Percentiles rank a stretch among this genome's conserved stretches.
Conservation (phyloP, 495 filamentous ascomycete genomes). For the Lasiosphaeria hispida region DNA sequence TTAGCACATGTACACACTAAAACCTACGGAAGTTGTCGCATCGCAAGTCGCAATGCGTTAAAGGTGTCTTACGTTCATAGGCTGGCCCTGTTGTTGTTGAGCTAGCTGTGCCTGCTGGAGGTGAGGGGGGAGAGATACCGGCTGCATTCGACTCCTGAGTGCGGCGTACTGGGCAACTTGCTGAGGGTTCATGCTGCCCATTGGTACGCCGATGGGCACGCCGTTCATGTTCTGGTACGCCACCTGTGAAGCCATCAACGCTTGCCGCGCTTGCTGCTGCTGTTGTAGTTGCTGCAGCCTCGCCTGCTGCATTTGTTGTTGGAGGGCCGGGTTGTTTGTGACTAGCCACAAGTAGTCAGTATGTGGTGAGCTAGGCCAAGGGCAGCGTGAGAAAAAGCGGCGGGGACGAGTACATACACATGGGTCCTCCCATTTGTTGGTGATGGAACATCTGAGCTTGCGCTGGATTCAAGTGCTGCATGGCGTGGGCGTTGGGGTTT, state of each 20-base stretch:
- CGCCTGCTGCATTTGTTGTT: slow-evolving; percentile 49
- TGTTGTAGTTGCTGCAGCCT: slow-evolving; percentile 40
- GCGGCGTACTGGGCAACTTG: slow-evolving; percentile 27
- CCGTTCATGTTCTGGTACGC: slow-evolving; percentile 40
- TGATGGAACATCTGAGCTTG: slow-evolving; percentile 64
- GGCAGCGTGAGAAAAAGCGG: not conserved
- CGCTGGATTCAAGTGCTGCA: slow-evolving; percentile 73
- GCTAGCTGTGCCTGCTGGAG: slow-evolving; percentile 47
- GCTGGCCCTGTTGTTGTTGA: slow-evolving; percentile 43
- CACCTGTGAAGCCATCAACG: slow-evolving; percentile 47
- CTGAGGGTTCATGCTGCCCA: slow-evolving; percentile 39
- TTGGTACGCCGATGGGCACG: slow-evolving; percentile 60
- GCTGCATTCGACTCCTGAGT: slow-evolving; percentile 31
- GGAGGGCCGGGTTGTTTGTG: slow-evolving; percentile 52
- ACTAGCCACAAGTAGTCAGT: slow-evolving; percentile 30
- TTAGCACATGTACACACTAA: slow-evolving; percentile 19
- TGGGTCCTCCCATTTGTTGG: slow-evolving; percentile 38
- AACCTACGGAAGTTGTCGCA: slow-evolving; percentile 19
- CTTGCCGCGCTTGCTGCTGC: slow-evolving; percentile 45
- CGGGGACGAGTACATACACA: slow-evolving; percentile 20
- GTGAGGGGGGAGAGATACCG: slow-evolving; percentile 43
- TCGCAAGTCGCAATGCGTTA: slow-evolving; percentile 13
- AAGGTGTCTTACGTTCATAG: slow-evolving; percentile 40
- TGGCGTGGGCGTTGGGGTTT: slow-evolving; percentile 70
- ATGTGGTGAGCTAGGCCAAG: not conserved